Base-by-base conservation (phyloP, 2,329 filamentous ascomycete genomes). In the Drechslerella dactyloides region DNA sequence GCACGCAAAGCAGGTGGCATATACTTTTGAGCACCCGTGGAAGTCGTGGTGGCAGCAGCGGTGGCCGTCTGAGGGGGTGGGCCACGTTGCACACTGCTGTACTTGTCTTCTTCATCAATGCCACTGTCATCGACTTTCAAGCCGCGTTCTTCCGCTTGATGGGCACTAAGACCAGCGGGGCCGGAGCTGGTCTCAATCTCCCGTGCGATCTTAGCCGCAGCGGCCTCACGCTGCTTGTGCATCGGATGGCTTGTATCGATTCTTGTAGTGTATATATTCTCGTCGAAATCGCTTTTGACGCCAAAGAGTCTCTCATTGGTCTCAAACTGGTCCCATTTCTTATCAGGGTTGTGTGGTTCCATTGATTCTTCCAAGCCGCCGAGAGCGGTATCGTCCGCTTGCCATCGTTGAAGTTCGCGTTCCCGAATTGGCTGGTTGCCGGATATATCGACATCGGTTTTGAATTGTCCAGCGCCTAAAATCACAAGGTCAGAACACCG, bases 21-120 rank as follows among this genome's bases (percentile, higher is more conserved):
- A 79, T 99, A 99, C 80, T 91, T 93, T 80, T 87, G 87, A 21
- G 84, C 80, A 59, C 84, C 27, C 82, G 79, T 23, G 35, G 64
- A 85, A 86, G 75, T 84, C 82, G 17, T 82, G 81, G 48, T 79
- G 81, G 59, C n/a, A 27, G 60, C 85, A 86, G 74, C 84, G 82
- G 15, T 82, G 81, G 46, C 79, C 27, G 27, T 33, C 8, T 3
- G 3, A 81, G 53, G 81, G 78, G 40, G 78, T 76, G 35, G 73
- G 56, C 64, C 68, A 74, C 93, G 88, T 73, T 89, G 89, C 62
- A 99, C 94, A 78, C 93, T 93, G 78, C 93, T 97, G 76, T 84
- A 92, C 87, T 94, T 97, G 78, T 96, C 93, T 81, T 99, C 94
- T 80, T 99, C 94, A 74, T 96, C 91, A 27, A 85, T 80, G 13